These are phyloP conservation scores for Rutstroemia sp. DNA, from an alignment of 2,329 filamentous ascomycete genomes.

Conservation along the genomic window DNA sequence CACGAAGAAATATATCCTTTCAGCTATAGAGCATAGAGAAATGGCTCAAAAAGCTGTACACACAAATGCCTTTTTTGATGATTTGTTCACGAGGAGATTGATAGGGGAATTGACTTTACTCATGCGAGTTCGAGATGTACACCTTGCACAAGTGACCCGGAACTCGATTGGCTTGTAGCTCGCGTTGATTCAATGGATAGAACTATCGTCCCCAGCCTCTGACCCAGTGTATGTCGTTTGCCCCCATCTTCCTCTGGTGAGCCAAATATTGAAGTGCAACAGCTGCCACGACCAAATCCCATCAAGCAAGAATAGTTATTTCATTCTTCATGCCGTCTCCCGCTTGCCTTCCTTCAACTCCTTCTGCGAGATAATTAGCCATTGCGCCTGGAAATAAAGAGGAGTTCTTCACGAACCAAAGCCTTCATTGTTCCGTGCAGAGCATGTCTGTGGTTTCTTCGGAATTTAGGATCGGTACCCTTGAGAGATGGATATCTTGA, in stretches of 20 bases:
- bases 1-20: slow-evolving; percentile 41
- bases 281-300: slow-evolving; percentile 24
- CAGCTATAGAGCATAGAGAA: slow-evolving; percentile 37
- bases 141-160: background rate
- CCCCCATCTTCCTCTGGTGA: slow-evolving; percentile 16
- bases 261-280: slow-evolving; percentile 23
- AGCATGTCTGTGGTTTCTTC: slow-evolving; percentile 99
- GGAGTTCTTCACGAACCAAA: slow-evolving; percentile 49
- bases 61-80: slow-evolving; percentile 37
- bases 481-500: slow-evolving; percentile 98
- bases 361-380: slow-evolving; percentile 55
- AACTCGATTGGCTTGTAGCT: slow-evolving; percentile 16
- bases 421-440: slow-evolving; percentile 98
- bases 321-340: slow-evolving; percentile 62
- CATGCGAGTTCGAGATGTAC: background rate
- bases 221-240: slow-evolving; percentile 17
- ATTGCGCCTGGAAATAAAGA: slow-evolving; percentile 6
- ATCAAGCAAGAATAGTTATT: slow-evolving; percentile 19
- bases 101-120: background rate
- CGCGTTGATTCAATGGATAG: slow-evolving; percentile 20
- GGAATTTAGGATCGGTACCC: slow-evolving; percentile 99
- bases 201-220: slow-evolving; percentile 21
- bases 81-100: slow-evolving; percentile 6
- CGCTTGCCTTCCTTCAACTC: slow-evolving; percentile 96
- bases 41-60: slow-evolving; percentile 40